A percentile compares a stretch with the other conserved stretches of the same genome.
phyloP scores from a whole-genome alignment of 2,329 filamentous ascomycete genomes.

The Cryphonectria japonica region DNA sequence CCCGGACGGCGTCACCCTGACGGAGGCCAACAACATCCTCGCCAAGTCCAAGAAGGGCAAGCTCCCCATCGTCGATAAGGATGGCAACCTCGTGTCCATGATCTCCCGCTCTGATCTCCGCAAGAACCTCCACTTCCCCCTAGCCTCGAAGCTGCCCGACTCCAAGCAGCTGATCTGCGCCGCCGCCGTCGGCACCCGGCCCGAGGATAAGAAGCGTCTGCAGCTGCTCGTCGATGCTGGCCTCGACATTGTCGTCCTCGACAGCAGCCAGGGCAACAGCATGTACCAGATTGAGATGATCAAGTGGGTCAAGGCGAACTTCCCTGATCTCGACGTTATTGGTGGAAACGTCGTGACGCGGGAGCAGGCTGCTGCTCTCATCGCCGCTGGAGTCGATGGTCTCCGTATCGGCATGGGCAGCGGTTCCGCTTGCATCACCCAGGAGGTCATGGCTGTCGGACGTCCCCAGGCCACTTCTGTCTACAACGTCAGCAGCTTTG shows the following conservation, averaged over 20 bases:
- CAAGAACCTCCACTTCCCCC: conserved; percentile 97
- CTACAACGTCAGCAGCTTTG: conserved; percentile 86
- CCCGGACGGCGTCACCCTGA: conserved; percentile 76
- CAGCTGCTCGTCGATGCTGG: conserved; percentile 90
- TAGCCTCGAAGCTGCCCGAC: conserved; percentile 92
- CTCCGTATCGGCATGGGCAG: conserved; percentile 99
- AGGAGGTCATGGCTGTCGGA: conserved; percentile 99
- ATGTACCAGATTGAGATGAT: conserved; percentile 99
- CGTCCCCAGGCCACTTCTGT: conserved; percentile 94
- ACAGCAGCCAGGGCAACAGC: conserved; percentile 97
- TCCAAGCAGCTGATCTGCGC: conserved; percentile 98
- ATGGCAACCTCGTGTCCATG: conserved; percentile 86
- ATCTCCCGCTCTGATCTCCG: conserved; percentile 94
- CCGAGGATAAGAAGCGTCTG: conserved; percentile 87
- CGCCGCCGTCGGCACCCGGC: conserved; percentile 92
- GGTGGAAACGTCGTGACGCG: conserved; percentile 98
- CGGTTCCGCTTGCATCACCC: conserved; percentile 96
- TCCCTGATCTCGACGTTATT: conserved; percentile 88
- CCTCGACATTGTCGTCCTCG: conserved; percentile 91
- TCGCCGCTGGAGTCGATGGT: conserved; percentile 92
- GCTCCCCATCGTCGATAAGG: conserved; percentile 85
- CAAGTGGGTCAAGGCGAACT: conserved; percentile 89
- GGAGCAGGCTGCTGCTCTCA: conserved; percentile 90
- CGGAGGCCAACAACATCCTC: conserved; percentile 90
- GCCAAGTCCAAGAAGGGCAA: conserved; percentile 98